Evolutionary conservation across 116 monocot genomes (phyloP), one percentile per base, ranked within the genome.

Genomic region (Dioscorea cayenensis): DNA sequence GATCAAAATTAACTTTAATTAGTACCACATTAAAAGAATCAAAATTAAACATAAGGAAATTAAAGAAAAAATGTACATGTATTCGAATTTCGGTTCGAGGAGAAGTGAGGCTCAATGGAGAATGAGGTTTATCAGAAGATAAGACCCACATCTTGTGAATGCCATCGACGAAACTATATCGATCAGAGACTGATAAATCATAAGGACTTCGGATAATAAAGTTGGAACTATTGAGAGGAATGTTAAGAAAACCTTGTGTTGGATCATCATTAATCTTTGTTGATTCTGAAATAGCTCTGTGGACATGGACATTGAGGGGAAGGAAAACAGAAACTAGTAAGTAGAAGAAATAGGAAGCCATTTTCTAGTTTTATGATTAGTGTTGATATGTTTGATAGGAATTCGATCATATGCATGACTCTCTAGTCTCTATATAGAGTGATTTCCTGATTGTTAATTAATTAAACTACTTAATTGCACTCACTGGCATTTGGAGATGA

Each of bases 61-160:
- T 25, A 25, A 20, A 58, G 16, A 58, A 12, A 62, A 19, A 62
- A 22, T 8, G 18, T 62, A 62, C 61, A 8, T 9, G 61, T 21
- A 62, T 62, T 9, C 61, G 61, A 62, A 62, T 62, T 22, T 62
- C 61, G 20, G 61, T 21, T 22, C 61, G 61, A 62, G 61, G 23
- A 62, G 61, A n/a, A 62, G 61, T 62, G 61, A 0, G 61, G 20
- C 61, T 62, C 21, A 22, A 19, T 22, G 21, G 61, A 25, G 61
- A 62, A n/a, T 62, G 61, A 8, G 61, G 58, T 20, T 58, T 13
- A 20, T 58, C 58, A 1, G 58, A 18, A 20, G 61, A 62, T 22
- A 62, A 25, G 25, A 62, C 61, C 61, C 61, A 62, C 23, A 62
- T 20, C 21, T 19, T 22, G 25, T 62, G 61, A n/a, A 22, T 25